Conservation (phyloP, 2,329 filamentous ascomycete genomes). For the Verticillium isaacii region DNA sequence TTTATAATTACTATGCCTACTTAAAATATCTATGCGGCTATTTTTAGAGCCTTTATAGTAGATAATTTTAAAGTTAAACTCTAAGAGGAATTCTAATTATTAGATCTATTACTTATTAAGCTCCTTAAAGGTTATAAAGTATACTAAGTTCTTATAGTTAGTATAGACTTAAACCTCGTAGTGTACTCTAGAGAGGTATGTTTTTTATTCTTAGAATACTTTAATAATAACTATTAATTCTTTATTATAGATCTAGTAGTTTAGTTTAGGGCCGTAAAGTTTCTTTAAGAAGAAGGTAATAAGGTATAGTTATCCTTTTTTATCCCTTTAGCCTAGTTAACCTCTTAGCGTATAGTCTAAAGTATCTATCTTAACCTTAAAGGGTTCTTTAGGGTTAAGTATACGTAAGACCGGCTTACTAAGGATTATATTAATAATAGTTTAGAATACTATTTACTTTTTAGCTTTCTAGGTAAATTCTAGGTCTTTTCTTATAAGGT, state of each 20-base stretch:
- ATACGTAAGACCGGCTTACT: no score
- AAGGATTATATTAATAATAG: no score
- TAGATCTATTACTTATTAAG: not conserved
- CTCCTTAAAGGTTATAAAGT: no score
- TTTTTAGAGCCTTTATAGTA: not conserved
- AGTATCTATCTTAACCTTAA: no score
- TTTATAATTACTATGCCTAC: not conserved
- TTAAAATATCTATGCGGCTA: not conserved
- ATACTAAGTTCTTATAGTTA: no score
- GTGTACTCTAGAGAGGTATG: no score
- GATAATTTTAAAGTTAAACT: no score
- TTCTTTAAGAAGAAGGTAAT: not conserved
- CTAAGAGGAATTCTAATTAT: not conserved
- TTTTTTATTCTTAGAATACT: not conserved
- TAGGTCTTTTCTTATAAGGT: no score
- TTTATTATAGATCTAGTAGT: constrained; percentile 1
- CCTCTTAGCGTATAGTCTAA: not conserved
- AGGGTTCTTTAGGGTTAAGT: no score
- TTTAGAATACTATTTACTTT: no score
- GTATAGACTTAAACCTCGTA: no score
- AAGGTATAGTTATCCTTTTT: not conserved
- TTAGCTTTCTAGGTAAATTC: no score
- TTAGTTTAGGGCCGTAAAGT: not conserved
- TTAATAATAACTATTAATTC: not conserved
- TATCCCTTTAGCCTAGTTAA: not conserved